A percentile compares a stretch with the other conserved stretches of the same genome.
Evolutionary conservation across 2,329 filamentous ascomycete genomes (phyloP).

Genomic region (Scolecobasidium constrictum): DNA sequence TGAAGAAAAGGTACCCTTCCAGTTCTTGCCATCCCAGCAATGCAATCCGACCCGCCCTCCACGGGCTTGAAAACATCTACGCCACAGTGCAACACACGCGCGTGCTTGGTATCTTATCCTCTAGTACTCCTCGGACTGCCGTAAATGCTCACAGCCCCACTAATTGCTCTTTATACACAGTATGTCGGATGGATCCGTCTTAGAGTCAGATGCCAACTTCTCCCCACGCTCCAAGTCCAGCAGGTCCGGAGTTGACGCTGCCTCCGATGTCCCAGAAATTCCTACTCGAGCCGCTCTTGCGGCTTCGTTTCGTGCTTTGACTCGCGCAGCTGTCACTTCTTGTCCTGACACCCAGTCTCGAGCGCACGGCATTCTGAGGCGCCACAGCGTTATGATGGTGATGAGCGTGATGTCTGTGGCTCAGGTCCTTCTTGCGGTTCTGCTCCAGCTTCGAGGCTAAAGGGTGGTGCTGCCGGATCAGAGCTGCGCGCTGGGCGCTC

Average conservation of each 20-base stretch:
- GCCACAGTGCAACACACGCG: too few species aligned
- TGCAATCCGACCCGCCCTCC: too few species aligned
- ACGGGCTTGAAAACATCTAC: too few species aligned
- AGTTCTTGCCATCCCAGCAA: too few species aligned
- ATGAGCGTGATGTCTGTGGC: constrained; percentile 12
- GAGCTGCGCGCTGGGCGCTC: constrained; percentile 63
- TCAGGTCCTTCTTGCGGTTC: constrained; percentile 9
- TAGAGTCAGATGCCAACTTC: constrained; percentile 5
- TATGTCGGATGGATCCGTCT: too few species aligned
- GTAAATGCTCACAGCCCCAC: too few species aligned
- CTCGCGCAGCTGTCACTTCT: constrained; percentile 65
- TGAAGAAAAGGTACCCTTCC: too few species aligned
- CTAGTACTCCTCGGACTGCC: too few species aligned
- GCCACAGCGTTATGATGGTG: background rate
- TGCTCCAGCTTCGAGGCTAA: constrained; percentile 44
- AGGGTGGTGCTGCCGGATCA: constrained; percentile 82
- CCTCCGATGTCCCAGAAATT: constrained; percentile 10
- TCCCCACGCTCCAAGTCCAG: constrained; percentile 7
- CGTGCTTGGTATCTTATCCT: too few species aligned
- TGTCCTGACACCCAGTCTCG: constrained; percentile 13
- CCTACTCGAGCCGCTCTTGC: constrained; percentile 17
- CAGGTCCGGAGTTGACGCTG: constrained; percentile 7
- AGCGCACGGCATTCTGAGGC: constrained; percentile 38
- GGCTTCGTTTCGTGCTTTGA: constrained; percentile 70
- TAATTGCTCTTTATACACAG: too few species aligned